Conservation (phyloP, 306 rosid genomes). For the Begonia fuchsioides region DNA sequence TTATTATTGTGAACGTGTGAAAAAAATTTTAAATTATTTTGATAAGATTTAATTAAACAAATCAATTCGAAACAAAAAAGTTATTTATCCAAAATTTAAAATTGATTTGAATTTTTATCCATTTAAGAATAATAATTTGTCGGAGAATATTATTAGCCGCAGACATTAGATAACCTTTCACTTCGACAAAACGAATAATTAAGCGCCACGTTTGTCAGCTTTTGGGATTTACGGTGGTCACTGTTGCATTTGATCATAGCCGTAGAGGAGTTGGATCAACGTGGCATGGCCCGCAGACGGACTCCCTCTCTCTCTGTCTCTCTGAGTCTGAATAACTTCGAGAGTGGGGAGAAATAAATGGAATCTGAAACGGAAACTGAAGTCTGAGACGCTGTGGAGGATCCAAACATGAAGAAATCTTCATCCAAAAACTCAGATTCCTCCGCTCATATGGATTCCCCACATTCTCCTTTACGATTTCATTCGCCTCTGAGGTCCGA, state of each 20-base stretch:
- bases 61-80: no score
- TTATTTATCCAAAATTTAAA: no score
- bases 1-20: no score
- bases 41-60: no score
- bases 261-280: slow-evolving; percentile 3
- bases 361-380: slow-evolving; percentile 11
- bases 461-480: slow-evolving; percentile 54
- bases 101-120: no score
- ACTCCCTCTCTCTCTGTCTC: not conserved
- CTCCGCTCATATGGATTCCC: slow-evolving; percentile 34
- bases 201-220: no score
- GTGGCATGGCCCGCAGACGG: slow-evolving; percentile 7
- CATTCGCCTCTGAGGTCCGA: slow-evolving; percentile 67
- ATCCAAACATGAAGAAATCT: slow-evolving; percentile 33
- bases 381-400: slow-evolving; percentile 2
- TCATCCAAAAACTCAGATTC: slow-evolving; percentile 40
- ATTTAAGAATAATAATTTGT: no score
- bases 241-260: slow-evolving; percentile 2
- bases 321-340: slow-evolving; percentile 14
- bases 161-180: not conserved
- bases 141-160: not conserved
- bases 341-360: slow-evolving; percentile 7
- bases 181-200: not conserved
- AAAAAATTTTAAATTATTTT: no score
- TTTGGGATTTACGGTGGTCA: not conserved